phyloP scores from a whole-genome alignment of 441 rosid species.

The Oxalis stricta region DNA sequence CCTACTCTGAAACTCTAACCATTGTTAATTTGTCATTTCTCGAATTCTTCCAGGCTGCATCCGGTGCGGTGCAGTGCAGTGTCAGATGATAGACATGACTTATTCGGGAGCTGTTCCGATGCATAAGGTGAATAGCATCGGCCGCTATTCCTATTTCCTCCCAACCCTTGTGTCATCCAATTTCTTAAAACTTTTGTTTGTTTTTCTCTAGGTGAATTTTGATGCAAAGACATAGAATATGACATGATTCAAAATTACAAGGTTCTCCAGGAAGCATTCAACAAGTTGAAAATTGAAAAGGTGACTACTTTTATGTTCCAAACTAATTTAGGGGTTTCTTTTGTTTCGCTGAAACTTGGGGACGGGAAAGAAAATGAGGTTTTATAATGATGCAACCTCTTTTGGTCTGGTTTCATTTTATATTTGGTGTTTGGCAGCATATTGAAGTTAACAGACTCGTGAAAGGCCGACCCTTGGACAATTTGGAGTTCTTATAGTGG shows the following conservation, averaged over 20 bases:
- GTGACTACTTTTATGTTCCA: slow-evolving; percentile 14
- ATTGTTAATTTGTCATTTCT: background rate
- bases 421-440: slow-evolving; percentile 39
- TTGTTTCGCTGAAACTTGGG: too few species aligned
- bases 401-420: background rate
- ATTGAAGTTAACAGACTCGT: slow-evolving; percentile 87
- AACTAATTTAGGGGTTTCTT: background rate
- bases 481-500: slow-evolving; percentile 97
- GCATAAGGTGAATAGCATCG: slow-evolving; percentile 55
- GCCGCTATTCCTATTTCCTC: background rate
- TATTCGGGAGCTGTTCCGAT: slow-evolving; percentile 92
- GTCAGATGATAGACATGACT: slow-evolving; percentile 94
- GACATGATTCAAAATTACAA: slow-evolving; percentile 96
- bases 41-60: slow-evolving; percentile 56
- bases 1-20: background rate
- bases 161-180: background rate
- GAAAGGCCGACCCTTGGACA: slow-evolving; percentile 91
- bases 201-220: slow-evolving; percentile 59
- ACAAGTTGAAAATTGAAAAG: slow-evolving; percentile 86
- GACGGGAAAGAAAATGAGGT: background rate
- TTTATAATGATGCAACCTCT: background rate
- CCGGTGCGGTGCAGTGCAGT: slow-evolving; percentile 98
- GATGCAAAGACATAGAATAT: slow-evolving; percentile 86
- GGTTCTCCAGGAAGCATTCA: slow-evolving; percentile 84
- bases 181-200: slow-evolving; percentile 5